These are phyloP conservation scores for Alternaria viburni DNA, from an alignment of 2,329 filamentous ascomycete species.

Conservation along the genomic window DNA sequence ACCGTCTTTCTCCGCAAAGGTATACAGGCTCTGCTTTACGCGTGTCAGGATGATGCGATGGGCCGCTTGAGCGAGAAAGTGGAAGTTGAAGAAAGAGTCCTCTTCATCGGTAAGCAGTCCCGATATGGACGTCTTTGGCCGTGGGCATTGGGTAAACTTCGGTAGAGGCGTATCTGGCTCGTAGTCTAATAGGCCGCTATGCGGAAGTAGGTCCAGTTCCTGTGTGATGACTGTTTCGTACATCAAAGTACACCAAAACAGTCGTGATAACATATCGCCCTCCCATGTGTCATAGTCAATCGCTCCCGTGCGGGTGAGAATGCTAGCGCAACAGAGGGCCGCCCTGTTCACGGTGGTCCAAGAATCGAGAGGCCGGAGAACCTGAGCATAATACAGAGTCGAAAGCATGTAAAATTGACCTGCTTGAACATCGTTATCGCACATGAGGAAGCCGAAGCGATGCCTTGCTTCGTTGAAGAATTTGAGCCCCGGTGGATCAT, in stretches of 20 bases:
- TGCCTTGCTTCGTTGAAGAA: conserved; percentile 63
- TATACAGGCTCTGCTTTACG: conserved; percentile 59
- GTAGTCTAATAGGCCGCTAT: conserved; percentile 58
- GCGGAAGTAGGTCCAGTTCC: conserved; percentile 58
- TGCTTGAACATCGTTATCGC: conserved; percentile 56
- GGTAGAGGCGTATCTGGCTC: conserved; percentile 61
- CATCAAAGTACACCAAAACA: conserved; percentile 64
- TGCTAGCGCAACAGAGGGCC: conserved; percentile 56
- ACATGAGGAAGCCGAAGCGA: conserved; percentile 59
- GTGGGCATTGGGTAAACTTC: conserved; percentile 57
- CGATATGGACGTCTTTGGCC: conserved; percentile 43
- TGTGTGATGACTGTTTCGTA: conserved; percentile 63
- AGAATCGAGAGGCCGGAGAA: conserved; percentile 60
- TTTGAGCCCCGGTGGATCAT: conserved; percentile 54
- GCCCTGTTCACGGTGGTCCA: conserved; percentile 62
- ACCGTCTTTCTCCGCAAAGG: conserved; percentile 52
- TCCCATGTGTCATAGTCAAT: conserved; percentile 59
- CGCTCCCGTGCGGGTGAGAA: conserved; percentile 53
- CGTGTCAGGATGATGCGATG: conserved; percentile 63
- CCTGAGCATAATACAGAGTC: conserved; percentile 60
- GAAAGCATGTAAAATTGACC: conserved; percentile 61
- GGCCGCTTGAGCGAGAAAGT: conserved; percentile 63
- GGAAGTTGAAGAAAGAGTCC: conserved; percentile 63
- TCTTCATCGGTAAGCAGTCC: conserved; percentile 52
- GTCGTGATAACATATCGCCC: conserved; percentile 61